Evolutionary conservation across 208 protist genomes (phyloP).

Genomic region (Entamoeba invadens): DNA sequence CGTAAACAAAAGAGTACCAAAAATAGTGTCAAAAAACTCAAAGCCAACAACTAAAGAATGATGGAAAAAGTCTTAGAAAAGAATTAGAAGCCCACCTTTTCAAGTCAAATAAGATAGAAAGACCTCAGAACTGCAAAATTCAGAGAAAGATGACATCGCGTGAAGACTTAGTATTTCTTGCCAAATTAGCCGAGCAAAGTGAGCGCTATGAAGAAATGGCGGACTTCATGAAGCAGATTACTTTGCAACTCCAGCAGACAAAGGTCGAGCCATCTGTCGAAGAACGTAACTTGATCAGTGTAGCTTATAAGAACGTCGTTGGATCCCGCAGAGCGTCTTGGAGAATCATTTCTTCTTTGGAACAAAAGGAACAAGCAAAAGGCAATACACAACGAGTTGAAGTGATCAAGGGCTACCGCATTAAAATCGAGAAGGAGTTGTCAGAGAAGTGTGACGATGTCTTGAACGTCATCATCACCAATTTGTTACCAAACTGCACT

Average conservation of each 20-base stretch:
- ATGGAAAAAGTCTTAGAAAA: not conserved
- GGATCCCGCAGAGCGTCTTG: conserved; percentile 86
- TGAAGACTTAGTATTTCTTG: not conserved
- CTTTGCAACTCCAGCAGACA: too few relatives aligned
- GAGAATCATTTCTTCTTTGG: conserved; percentile 85
- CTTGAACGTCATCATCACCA: conserved; percentile 70
- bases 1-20: too few relatives aligned
- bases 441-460: conserved; percentile 85
- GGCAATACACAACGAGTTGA: conserved; percentile 58
- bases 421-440: conserved; percentile 84
- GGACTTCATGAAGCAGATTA: not conserved
- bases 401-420: conserved; percentile 71
- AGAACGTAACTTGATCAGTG: conserved; percentile 96
- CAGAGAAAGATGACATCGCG: not conserved
- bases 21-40: too few relatives aligned
- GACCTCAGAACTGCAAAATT: too few relatives aligned
- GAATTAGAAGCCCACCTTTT: too few relatives aligned
- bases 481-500: conserved; percentile 77
- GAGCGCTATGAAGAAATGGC: not conserved
- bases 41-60: too few relatives aligned
- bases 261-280: conserved; percentile 45
- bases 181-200: not conserved
- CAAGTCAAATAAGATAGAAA: too few relatives aligned
- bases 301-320: conserved; percentile 99
- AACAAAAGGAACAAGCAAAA: conserved; percentile 70